Percentiles rank a stretch among this genome's conserved stretches.
phyloP scores from a whole-genome alignment of 78 protist genomes.

The Anaeramoeba flamelloides region DNA sequence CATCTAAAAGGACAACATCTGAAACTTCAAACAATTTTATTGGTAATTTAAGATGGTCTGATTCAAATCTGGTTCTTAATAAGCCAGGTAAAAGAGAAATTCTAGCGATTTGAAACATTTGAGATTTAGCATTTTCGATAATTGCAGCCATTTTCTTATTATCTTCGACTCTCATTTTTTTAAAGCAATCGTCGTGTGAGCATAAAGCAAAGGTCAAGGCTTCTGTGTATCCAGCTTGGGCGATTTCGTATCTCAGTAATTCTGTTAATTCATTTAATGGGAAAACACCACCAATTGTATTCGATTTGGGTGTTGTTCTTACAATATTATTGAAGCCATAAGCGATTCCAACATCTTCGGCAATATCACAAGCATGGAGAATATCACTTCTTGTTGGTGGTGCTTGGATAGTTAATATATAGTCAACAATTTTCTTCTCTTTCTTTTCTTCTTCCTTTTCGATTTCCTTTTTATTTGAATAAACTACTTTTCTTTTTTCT shows the following conservation, averaged over 20 bases:
- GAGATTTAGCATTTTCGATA: constrained; percentile 48
- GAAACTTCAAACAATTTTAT: constrained; percentile 56
- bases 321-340: constrained; percentile 72
- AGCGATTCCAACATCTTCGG: constrained; percentile 96
- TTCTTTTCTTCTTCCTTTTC: background rate
- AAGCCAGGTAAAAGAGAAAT: constrained; percentile 68
- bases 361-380: constrained; percentile 84
- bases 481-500: too few relatives aligned
- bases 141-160: constrained; percentile 26
- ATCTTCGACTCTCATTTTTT: constrained; percentile 17
- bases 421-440: background rate
- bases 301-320: constrained; percentile 3
- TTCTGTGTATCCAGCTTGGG: constrained; percentile 74
- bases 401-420: constrained; percentile 19
- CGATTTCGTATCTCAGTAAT: constrained; percentile 54
- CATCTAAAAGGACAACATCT: constrained; percentile 50
- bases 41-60: constrained; percentile 42
- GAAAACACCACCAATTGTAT: constrained; percentile 29
- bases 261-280: constrained; percentile 64
- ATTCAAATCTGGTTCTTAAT: constrained; percentile 47
- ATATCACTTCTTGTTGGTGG: constrained; percentile 73
- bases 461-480: too few relatives aligned
- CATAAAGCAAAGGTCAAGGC: constrained; percentile 58
- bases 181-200: constrained; percentile 52
- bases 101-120: constrained; percentile 22